Evolutionary conservation across 345 rosid genomes (phyloP), one percentile per base, ranked within the genome.

Genomic region (Xanthoceras sorbifolium): DNA sequence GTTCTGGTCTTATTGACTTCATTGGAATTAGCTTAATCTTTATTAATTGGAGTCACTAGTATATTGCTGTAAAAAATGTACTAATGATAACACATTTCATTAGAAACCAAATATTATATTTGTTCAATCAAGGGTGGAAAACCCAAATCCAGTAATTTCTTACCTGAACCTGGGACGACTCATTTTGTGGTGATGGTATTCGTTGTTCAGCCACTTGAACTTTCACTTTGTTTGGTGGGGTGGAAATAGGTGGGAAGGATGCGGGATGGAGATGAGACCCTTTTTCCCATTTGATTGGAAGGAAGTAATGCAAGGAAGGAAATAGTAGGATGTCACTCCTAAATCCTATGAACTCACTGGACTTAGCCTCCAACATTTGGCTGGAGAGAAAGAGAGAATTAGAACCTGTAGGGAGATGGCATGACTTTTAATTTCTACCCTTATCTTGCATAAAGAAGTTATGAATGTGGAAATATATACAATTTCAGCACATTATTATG

Each of bases 11-110:
- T 6, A 8, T 52, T 17, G 54, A 52, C 61, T 34, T 52, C 20
- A 17, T 7, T 25, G 17, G 28, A 15, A 60, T 60, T 25, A 38
- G 31, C 28, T 42, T 68, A 46, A 46, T 68, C 12, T 18, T 26
- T 44, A 32, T 52, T 29, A 52, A 66, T 6, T 18, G 29, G 23
- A 36, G 20, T 20, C 69, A n/a, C 17, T n/a, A 9, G 26, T 20
- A 52, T 25, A 69, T 69, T 50, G 23, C 57, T 69, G 26, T 69
- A 31, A 28, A 50, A 31, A 31, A 52, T 69, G 26, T 31, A 69
- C 44, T 18, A 18, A 31, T 28, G 22, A 9, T 46, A 67, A 42
- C 15, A 12, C 52, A 67, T 12, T n/a, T 67, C 46, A 25, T 67
- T 31, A 64, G 5, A 52, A 9, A 31, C 55, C 6, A 1, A 17